Percentiles rank a stretch among this genome's conserved stretches.
These are phyloP conservation scores for Aspergillus taichungensis DNA, from an alignment of 495 filamentous ascomycete genomes.

Conservation along the genomic window DNA sequence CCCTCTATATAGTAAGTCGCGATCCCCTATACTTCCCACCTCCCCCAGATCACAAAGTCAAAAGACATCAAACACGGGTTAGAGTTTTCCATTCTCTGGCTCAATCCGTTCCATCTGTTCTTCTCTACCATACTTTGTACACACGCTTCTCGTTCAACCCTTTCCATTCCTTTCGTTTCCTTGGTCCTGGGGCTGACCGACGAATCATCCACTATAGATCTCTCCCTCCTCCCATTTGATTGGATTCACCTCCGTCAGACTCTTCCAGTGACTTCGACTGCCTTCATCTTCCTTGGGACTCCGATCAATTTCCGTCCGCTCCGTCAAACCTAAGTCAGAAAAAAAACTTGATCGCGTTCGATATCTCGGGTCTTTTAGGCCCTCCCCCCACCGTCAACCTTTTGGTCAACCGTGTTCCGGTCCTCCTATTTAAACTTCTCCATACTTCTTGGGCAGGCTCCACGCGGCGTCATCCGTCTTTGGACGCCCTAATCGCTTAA, in stretches of 20 bases:
- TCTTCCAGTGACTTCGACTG: slow-evolving; percentile 9
- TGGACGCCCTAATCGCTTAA: slow-evolving; percentile 15
- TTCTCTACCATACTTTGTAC: no score
- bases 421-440: slow-evolving; percentile 22
- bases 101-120: no score
- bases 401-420: slow-evolving; percentile 13
- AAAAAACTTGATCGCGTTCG: slow-evolving; percentile 11
- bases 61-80: no score
- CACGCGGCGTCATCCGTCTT: slow-evolving; percentile 22
- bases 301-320: slow-evolving; percentile 1
- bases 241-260: slow-evolving; percentile 12
- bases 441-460: neutral
- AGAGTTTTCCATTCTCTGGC: no score
- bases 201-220: neutral
- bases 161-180: no score
- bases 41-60: no score
- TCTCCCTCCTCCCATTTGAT: neutral
- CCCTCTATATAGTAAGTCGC: slow-evolving; percentile 5
- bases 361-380: slow-evolving; percentile 19
- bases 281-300: slow-evolving; percentile 1
- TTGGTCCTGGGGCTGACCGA: no score
- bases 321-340: no score
- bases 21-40: neutral
- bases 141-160: no score
- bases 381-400: neutral